Evolutionary conservation across 148 eudicot species (phyloP).

Genomic region (Heliosperma pusillum): DNA sequence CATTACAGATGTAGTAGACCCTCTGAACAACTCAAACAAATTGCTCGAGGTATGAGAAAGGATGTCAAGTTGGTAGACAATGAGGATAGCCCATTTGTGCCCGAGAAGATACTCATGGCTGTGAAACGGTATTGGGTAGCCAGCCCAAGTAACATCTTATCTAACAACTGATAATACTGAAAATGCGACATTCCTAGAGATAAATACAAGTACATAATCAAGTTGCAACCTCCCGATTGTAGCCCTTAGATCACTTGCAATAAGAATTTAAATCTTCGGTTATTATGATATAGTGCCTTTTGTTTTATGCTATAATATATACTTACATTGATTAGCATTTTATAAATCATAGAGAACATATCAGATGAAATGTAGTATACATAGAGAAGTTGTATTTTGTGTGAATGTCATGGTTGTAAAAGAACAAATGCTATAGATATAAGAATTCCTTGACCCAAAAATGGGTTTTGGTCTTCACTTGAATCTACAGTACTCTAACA

Average conservation of each 20-base stretch:
- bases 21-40: constrained; percentile 56
- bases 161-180: constrained; percentile 12
- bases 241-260: background rate
- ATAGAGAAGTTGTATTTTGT: constrained; percentile 16
- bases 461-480: constrained; percentile 1
- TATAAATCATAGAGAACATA: background rate
- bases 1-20: constrained; percentile 67
- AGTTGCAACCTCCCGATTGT: background rate
- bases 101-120: constrained; percentile 61
- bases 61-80: constrained; percentile 70
- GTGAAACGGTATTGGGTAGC: constrained; percentile 70
- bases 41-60: constrained; percentile 82
- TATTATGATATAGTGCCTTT: too few species aligned
- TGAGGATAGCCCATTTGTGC: constrained; percentile 74
- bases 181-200: background rate
- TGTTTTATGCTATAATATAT: too few species aligned
- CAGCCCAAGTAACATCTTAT: constrained; percentile 35
- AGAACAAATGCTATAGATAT: background rate
- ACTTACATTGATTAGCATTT: background rate
- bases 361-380: constrained; percentile 12
- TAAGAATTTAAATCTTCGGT: background rate
- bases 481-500: background rate
- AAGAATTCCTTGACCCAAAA: constrained; percentile 6
- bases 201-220: background rate
- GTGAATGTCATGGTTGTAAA: constrained; percentile 8